Percentiles rank a stretch among this genome's conserved stretches.
These are phyloP conservation scores for Penicillium sp. DNA, from an alignment of 2,329 filamentous ascomycete genomes.

Conservation along the genomic window DNA sequence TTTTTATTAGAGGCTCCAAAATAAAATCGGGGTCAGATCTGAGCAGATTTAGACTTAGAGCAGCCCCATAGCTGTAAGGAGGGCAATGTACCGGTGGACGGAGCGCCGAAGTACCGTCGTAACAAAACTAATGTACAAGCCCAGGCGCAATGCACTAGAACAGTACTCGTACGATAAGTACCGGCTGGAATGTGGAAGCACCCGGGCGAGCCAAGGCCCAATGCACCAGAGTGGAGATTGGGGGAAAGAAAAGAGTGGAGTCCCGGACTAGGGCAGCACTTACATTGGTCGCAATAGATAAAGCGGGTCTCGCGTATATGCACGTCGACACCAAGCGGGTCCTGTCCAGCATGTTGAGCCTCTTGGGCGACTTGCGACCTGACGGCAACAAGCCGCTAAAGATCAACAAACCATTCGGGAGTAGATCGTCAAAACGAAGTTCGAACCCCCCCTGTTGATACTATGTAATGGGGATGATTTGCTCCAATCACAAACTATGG, in stretches of 20 bases:
- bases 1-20: not conserved
- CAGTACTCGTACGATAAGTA: not conserved
- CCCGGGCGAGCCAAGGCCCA: not conserved
- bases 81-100: no score
- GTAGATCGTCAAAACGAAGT: not conserved
- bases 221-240: not conserved
- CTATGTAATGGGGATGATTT: not conserved
- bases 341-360: conserved; percentile 3
- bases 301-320: conserved; percentile 2
- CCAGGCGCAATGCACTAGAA: not conserved
- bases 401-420: conserved; percentile 1
- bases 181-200: not conserved
- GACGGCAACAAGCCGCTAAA: not conserved
- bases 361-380: not conserved
- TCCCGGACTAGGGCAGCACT: not conserved
- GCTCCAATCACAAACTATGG: not conserved
- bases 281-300: not conserved
- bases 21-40: not conserved
- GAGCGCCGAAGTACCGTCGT: not conserved
- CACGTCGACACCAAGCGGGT: not conserved
- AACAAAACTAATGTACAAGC: not conserved
- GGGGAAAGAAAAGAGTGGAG: not conserved
- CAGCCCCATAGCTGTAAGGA: no score
- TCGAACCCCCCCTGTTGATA: not conserved
- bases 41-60: no score